phyloP scores from a whole-genome alignment of 139 green algal genomes.

The Closterium sp. region DNA sequence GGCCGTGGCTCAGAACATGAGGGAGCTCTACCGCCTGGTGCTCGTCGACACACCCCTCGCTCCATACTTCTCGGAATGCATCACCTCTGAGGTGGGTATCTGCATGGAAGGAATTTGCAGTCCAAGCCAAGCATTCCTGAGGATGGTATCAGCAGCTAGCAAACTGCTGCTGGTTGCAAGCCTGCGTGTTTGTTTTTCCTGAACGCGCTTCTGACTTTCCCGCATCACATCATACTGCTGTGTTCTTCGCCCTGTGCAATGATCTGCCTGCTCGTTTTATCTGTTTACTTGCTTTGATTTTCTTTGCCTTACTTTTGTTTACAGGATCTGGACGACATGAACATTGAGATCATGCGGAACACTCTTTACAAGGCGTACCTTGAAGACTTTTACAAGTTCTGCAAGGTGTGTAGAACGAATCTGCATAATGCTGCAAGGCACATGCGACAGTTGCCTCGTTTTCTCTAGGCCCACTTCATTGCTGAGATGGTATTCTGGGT shows the following conservation, averaged over 20 bases:
- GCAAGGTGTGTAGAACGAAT: slow-evolving; percentile 27
- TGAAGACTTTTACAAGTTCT: slow-evolving; percentile 88
- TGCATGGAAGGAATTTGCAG: neutral
- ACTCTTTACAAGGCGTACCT: slow-evolving; percentile 98
- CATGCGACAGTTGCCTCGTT: neutral
- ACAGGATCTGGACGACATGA: slow-evolving; percentile 98
- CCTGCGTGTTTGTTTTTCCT: too few species aligned
- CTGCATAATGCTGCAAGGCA: neutral
- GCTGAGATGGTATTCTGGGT: too few species aligned
- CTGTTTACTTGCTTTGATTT: too few species aligned
- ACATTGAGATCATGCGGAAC: slow-evolving; percentile 97
- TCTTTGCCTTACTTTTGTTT: slow-evolving; percentile 1
- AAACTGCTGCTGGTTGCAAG: neutral
- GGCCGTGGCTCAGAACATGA: slow-evolving; percentile 92
- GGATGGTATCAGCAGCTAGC: neutral
- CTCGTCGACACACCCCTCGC: slow-evolving; percentile 95
- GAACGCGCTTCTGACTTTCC: too few species aligned
- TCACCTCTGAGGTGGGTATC: slow-evolving; percentile 50
- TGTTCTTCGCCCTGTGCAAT: too few species aligned
- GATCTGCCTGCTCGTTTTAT: too few species aligned
- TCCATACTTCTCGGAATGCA: slow-evolving; percentile 84
- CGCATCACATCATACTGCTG: too few species aligned
- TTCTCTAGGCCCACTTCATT: too few species aligned
- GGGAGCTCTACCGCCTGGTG: slow-evolving; percentile 94
- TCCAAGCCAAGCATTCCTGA: neutral